Percentiles rank a stretch among this genome's conserved stretches.
Conservation (phyloP, 2,329 filamentous ascomycete genomes). For the Alternaria hordeiaustralica region DNA sequence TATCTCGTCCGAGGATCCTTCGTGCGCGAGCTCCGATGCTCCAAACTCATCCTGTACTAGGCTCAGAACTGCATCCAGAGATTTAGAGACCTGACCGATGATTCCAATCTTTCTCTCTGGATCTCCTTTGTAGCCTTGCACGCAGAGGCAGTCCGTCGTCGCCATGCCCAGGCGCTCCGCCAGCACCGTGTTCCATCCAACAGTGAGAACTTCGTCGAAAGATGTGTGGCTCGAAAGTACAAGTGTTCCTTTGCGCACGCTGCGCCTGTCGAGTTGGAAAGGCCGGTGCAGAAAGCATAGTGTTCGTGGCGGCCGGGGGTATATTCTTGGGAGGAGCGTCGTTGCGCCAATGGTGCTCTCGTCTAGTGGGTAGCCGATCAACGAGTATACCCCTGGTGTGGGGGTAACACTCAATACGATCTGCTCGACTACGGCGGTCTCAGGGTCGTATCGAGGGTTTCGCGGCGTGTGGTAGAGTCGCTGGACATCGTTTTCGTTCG, state of each 20-base stretch:
- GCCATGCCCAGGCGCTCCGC: slow-evolving; percentile 42
- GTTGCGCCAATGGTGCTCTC: slow-evolving; percentile 3
- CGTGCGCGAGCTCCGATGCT: slow-evolving; percentile 30
- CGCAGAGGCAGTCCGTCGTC: slow-evolving; percentile 33
- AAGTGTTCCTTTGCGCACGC: slow-evolving; percentile 34
- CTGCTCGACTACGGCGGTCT: slow-evolving; percentile 35
- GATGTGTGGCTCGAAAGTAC: slow-evolving; percentile 46
- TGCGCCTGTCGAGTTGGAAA: slow-evolving; percentile 38
- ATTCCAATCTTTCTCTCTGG: slow-evolving; percentile 47
- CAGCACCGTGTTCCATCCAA: slow-evolving; percentile 47
- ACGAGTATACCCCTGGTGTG: slow-evolving; percentile 38
- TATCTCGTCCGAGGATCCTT: slow-evolving; percentile 32
- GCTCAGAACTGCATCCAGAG: slow-evolving; percentile 19
- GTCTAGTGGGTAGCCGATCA: slow-evolving; percentile 28
- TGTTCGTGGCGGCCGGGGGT: slow-evolving; percentile 30
- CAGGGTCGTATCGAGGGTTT: slow-evolving; percentile 35
- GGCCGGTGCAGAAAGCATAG: slow-evolving; percentile 45
- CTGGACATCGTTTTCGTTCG: slow-evolving; percentile 41
- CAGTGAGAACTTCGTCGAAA: slow-evolving; percentile 50
- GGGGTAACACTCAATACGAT: slow-evolving; percentile 42
- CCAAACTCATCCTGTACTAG: slow-evolving; percentile 38
- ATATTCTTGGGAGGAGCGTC: neutral
- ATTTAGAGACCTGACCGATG: slow-evolving; percentile 29
- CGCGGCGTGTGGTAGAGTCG: slow-evolving; percentile 44
- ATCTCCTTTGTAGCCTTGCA: slow-evolving; percentile 51